Evolutionary conservation across 495 filamentous ascomycete genomes (phyloP), one percentile per base, ranked within the genome.

Genomic region (Neurospora tetrasperma): DNA sequence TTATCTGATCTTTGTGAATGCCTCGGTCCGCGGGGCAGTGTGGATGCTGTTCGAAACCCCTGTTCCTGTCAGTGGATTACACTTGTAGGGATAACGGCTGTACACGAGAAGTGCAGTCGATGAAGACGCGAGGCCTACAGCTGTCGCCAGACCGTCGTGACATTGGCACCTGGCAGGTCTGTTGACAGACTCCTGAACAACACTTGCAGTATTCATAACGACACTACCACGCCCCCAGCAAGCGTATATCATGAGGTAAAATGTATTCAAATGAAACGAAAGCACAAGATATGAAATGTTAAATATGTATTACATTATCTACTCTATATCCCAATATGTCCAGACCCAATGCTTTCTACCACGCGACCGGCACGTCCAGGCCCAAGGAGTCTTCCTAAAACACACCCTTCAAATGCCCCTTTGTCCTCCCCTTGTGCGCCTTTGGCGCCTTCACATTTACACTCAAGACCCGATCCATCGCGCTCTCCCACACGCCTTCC

Each of bases 401-500:
- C 27, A 8, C 54, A 6, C 54, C 54, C 54, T 66, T 66, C 14
- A 66, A 8, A 66, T 66, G 54, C 54, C 54, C 54, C 54, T 66
- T 66, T 7, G 23, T 18, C 54, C 54, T 66, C 27, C 54, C 54
- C 27, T 66, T 66, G 35, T 66, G 23, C 12, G 27, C 27, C 71
- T 42, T 71, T 11, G 74, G 73, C 43, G 41, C 68, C 59, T 74
- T 75, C 66, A 74, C 77, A 20, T 70, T 71, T 10, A 88, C 84
- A 35, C 84, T 84, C 41, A 90, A 79, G 39, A 46, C 71, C 14
- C 69, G 71, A 35, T 87, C 86, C 73, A 88, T 88, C 10, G 94
- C 94, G 77, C 93, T 96, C 39, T 84, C 88, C 96, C 95, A 98
- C 1, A 98, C 92, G 78, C 91, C 96, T 70, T 92, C 89, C 18